Evolutionary conservation across 1,284 basidiomycete species (phyloP), one percentile per base, ranked within the genome.

Genomic region (Entoloma clypeatum): DNA sequence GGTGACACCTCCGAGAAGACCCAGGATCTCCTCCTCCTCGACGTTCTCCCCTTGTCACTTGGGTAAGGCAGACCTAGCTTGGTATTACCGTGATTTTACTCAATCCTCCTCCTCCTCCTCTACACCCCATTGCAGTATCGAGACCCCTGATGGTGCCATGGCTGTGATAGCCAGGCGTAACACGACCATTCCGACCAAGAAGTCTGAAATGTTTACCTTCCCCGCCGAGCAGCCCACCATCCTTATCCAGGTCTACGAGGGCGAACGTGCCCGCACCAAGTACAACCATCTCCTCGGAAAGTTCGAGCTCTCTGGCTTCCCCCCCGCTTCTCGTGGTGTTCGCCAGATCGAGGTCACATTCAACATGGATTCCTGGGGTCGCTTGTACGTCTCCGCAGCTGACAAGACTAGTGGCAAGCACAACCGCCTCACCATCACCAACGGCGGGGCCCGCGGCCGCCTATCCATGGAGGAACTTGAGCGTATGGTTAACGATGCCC

Each of bases 1-100:
- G 92, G 92, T 62, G 89, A 92, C 67, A n/a, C n/a, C n/a, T n/a
- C n/a, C n/a, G 90, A 92, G 75, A 91, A 89, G 75, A 91, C 86
- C 36, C 85, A 90, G 67, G 89, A 91, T 62, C 72, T 94, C 48
- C 80, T 95, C 42, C 80, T 94, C 43, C 85, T 95, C 63, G 92
- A 95, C 65, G 92, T 95, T 47, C 74, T 89, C 48, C 92, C 92
- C 48, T 81, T 88, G 27, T 32, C 36, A 37, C 25, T 22, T 25
- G 22, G 34, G n/a, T n/a, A n/a, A n/a, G n/a, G n/a, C n/a, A n/a
- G n/a, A n/a, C n/a, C n/a, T n/a, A n/a, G n/a, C n/a, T n/a, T n/a
- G n/a, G n/a, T n/a, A n/a, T n/a, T n/a, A n/a, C n/a, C n/a, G n/a
- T n/a, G n/a, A n/a, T n/a, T n/a, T n/a, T n/a, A n/a, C n/a, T n/a